Percentiles rank a stretch among this genome's conserved stretches.
phyloP scores from a whole-genome alignment of 371 early-diverging fungal genomes.

The Mortierella sp. region DNA sequence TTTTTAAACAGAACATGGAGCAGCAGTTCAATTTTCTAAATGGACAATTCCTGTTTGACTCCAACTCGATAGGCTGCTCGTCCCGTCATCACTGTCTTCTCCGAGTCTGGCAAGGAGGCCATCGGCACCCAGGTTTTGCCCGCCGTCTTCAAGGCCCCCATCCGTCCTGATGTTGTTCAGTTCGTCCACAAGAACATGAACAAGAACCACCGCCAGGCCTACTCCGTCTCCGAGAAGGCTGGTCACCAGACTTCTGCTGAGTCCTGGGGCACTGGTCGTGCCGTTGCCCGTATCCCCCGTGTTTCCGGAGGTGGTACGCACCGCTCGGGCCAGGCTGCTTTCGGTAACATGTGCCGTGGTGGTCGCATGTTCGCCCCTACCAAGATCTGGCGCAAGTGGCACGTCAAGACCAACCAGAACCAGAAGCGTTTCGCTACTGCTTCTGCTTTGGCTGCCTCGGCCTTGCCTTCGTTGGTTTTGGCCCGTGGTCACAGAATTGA shows the following conservation, averaged over 20 bases:
- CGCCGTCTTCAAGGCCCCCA: slow-evolving; percentile 97
- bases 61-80: slow-evolving; percentile 67
- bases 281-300: slow-evolving; percentile 99
- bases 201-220: slow-evolving; percentile 99
- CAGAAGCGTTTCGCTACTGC: slow-evolving; percentile 98
- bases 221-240: slow-evolving; percentile 97
- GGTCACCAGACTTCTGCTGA: slow-evolving; percentile 99
- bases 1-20: neutral
- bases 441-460: slow-evolving; percentile 99
- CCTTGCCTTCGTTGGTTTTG: slow-evolving; percentile 95
- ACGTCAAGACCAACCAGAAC: slow-evolving; percentile 98
- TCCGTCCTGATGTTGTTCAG: slow-evolving; percentile 98
- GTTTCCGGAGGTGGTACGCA: slow-evolving; percentile 99
- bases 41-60: neutral
- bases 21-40: neutral
- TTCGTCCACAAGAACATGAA: slow-evolving; percentile 97
- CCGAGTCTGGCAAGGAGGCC: slow-evolving; percentile 80
- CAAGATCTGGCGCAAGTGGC: slow-evolving; percentile 99
- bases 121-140: slow-evolving; percentile 89
- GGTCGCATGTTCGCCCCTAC: slow-evolving; percentile 99
- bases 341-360: slow-evolving; percentile 99
- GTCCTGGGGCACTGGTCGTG: slow-evolving; percentile 99
- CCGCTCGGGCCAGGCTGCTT: slow-evolving; percentile 99
- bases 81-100: slow-evolving; percentile 93
- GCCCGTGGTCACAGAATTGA: slow-evolving; percentile 99